phyloP scores from a whole-genome alignment of 768 basidiomycete species.

The Russula emetica region DNA sequence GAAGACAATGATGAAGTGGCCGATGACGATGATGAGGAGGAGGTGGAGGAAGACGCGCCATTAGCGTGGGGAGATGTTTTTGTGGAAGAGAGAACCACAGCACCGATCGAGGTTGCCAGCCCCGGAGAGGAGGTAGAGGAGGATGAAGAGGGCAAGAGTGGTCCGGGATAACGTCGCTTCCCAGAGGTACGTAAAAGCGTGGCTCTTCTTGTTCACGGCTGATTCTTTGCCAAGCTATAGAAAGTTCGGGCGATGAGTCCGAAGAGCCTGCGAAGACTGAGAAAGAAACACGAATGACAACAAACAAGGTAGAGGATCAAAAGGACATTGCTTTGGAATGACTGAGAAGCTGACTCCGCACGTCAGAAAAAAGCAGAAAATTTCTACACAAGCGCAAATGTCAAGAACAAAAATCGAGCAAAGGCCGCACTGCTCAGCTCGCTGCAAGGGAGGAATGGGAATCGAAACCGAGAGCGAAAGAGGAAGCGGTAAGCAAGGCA shows the following conservation, averaged over 20 bases:
- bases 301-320: conserved; percentile 65
- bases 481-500: conserved; percentile 14
- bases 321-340: conserved; percentile 6
- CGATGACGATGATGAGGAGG: conserved; percentile 39
- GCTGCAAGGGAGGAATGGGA: conserved; percentile 32
- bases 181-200: conserved; percentile 19
- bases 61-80: conserved; percentile 88
- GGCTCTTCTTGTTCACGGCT: conserved; percentile 1
- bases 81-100: conserved; percentile 40
- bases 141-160: conserved; percentile 29
- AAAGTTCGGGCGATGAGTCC: conserved; percentile 36
- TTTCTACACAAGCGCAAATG: conserved; percentile 80
- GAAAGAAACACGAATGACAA: conserved; percentile 77
- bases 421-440: conserved; percentile 60
- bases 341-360: conserved; percentile 4
- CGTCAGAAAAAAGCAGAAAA: conserved; percentile 81
- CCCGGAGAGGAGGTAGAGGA: conserved; percentile 32
- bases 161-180: conserved; percentile 24
- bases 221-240: conserved; percentile 31
- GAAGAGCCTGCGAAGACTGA: conserved; percentile 36
- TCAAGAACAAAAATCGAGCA: conserved; percentile 79
- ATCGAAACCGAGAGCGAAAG: conserved; percentile 18
- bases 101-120: conserved; percentile 18
- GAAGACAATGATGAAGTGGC: conserved; percentile 43
- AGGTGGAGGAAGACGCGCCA: conserved; percentile 40